phyloP scores from a whole-genome alignment of 176 grass and related monocot genomes.

The Oryza glumipatula region DNA sequence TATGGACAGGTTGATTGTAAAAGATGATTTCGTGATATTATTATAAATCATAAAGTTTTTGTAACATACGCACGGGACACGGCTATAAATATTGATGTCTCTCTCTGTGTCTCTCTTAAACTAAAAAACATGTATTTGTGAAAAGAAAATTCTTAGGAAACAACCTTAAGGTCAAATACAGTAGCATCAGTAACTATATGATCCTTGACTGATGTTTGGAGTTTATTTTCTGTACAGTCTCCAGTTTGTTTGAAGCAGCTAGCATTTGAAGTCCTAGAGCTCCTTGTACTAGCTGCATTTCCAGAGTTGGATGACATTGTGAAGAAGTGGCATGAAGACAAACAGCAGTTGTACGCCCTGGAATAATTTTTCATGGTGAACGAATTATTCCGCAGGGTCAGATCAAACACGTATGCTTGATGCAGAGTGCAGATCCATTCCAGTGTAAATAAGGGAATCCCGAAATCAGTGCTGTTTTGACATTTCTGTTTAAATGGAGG shows the following conservation, averaged over 20 bases:
- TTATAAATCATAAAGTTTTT: background rate
- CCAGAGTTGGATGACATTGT: conserved; percentile 82
- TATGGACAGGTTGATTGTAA: background rate
- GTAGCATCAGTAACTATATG: background rate
- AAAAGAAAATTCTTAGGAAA: background rate
- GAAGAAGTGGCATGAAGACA: conserved; percentile 75
- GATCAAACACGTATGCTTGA: background rate
- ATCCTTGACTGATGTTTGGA: conserved; percentile 24
- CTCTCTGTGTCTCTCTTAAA: too few relatives aligned
- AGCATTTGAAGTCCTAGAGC: conserved; percentile 84
- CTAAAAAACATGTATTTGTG: background rate
- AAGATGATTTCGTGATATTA: background rate
- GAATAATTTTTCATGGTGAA: background rate
- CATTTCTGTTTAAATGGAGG: background rate
- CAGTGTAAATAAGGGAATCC: conserved; percentile 48
- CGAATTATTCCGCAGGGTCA: background rate
- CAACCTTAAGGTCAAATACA: background rate
- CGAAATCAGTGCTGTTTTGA: background rate
- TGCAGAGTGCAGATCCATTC: background rate
- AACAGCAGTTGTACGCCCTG: conserved; percentile 31
- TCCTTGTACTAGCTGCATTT: conserved; percentile 71
- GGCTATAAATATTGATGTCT: background rate
- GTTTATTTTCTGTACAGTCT: conserved; percentile 62
- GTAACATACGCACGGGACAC: background rate
- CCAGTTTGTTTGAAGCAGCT: conserved; percentile 92